Evolutionary conservation across 2,329 filamentous ascomycete genomes (phyloP).

Genomic region (Talaromyces sp.): DNA sequence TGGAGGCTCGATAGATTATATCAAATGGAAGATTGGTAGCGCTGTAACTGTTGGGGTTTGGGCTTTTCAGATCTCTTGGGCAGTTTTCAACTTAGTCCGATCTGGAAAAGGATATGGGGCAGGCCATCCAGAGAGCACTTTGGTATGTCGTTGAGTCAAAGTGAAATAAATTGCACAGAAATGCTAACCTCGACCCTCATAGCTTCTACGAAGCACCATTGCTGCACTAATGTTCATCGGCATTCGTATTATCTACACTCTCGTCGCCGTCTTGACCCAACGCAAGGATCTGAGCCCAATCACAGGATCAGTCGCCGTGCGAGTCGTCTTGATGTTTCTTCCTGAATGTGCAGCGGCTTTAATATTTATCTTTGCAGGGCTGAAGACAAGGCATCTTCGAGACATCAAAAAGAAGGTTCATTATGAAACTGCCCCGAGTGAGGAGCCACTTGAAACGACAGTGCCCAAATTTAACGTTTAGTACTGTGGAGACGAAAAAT

Average conservation of each 20-base stretch:
- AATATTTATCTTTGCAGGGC: background rate
- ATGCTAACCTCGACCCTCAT: background rate
- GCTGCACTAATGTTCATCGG: background rate
- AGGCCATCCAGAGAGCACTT: background rate
- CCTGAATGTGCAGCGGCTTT: slow-evolving; percentile 1
- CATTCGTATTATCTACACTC: background rate
- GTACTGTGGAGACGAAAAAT: too few relatives aligned
- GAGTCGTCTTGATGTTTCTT: slow-evolving; percentile 7
- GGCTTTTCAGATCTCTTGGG: background rate
- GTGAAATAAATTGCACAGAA: background rate
- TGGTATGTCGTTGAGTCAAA: background rate
- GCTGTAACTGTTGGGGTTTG: background rate
- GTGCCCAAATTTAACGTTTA: too few relatives aligned
- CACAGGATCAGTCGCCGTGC: slow-evolving; percentile 1
- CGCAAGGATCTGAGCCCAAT: slow-evolving; percentile 3
- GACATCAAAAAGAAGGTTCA: background rate
- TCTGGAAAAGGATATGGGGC: background rate
- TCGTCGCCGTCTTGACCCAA: background rate
- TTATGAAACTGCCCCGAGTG: too few relatives aligned
- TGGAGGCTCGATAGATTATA: background rate
- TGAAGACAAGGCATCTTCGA: background rate
- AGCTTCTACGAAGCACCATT: background rate
- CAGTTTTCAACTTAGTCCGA: background rate
- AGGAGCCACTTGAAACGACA: too few relatives aligned
- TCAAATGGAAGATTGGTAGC: background rate